Evolutionary conservation across 768 basidiomycete species (phyloP).

Genomic region (Psilocybe subaeruginosa): DNA sequence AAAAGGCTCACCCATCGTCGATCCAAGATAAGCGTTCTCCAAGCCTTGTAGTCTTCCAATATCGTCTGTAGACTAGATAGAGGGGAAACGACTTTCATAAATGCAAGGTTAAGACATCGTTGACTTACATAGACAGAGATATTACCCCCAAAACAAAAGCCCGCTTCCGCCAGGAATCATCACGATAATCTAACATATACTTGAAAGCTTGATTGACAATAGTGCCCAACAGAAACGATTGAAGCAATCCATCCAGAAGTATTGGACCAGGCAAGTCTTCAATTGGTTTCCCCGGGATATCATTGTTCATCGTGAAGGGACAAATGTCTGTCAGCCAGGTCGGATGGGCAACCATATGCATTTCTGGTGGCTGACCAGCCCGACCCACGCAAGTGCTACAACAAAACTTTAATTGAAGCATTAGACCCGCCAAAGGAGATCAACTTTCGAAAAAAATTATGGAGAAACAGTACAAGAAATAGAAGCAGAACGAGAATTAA

Average conservation of each 20-base stretch:
- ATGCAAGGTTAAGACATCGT: no score
- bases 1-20: constrained; percentile 35
- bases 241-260: constrained; percentile 47
- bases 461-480: not conserved
- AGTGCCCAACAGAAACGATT: constrained; percentile 50
- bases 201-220: constrained; percentile 41
- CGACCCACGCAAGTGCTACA: not conserved
- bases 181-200: constrained; percentile 43
- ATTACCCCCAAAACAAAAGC: constrained; percentile 42
- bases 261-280: constrained; percentile 40
- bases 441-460: not conserved
- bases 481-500: not conserved
- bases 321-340: constrained; percentile 1
- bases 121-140: constrained; percentile 41
- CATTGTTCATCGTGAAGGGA: constrained; percentile 19
- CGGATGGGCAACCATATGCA: not conserved
- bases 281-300: constrained; percentile 29
- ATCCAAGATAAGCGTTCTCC: constrained; percentile 35
- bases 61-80: constrained; percentile 38
- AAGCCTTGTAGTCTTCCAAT: constrained; percentile 44
- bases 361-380: not conserved
- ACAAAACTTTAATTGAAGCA: not conserved
- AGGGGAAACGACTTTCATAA: not conserved
- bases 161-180: constrained; percentile 47
- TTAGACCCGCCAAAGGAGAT: not conserved